These are phyloP conservation scores for Rhodamnia argentea DNA, from an alignment of 345 rosid genomes.

Conservation along the genomic window DNA sequence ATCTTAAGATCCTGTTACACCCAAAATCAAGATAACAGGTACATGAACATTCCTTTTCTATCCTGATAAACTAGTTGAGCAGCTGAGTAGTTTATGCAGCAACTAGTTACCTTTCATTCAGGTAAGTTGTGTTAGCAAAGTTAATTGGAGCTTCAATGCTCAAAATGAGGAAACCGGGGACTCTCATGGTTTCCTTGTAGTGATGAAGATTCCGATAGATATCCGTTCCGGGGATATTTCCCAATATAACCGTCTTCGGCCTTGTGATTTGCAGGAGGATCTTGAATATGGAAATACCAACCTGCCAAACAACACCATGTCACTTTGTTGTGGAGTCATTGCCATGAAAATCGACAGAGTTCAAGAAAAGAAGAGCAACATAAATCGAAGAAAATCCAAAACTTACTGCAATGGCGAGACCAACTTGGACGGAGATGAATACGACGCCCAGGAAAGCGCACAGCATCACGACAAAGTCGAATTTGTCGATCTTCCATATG, in stretches of 20 bases:
- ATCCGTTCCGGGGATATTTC: constrained; percentile 72
- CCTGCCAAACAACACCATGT: constrained; percentile 17
- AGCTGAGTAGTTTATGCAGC: background rate
- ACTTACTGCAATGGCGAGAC: constrained; percentile 85
- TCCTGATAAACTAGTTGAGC: background rate
- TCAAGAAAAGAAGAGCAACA: background rate
- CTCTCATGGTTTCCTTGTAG: constrained; percentile 59
- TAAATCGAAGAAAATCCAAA: background rate
- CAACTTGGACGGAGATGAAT: constrained; percentile 72
- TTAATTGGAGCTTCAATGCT: constrained; percentile 81
- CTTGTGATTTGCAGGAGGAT: constrained; percentile 73
- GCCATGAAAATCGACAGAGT: background rate
- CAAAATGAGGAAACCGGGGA: constrained; percentile 70
- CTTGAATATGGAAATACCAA: constrained; percentile 81
- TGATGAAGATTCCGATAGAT: constrained; percentile 60
- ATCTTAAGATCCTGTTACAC: constrained; percentile 48
- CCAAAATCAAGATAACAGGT: background rate
- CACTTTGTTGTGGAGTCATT: background rate
- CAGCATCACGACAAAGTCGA: constrained; percentile 69
- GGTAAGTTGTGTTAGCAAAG: constrained; percentile 78
- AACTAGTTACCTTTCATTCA: constrained; percentile 56
- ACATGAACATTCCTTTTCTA: background rate
- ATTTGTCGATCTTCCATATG: constrained; percentile 87
- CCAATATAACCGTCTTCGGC: constrained; percentile 71
- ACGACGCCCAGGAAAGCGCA: constrained; percentile 82